phyloP scores from a whole-genome alignment of 495 filamentous ascomycete genomes.

The Penicillium crystallinum region DNA sequence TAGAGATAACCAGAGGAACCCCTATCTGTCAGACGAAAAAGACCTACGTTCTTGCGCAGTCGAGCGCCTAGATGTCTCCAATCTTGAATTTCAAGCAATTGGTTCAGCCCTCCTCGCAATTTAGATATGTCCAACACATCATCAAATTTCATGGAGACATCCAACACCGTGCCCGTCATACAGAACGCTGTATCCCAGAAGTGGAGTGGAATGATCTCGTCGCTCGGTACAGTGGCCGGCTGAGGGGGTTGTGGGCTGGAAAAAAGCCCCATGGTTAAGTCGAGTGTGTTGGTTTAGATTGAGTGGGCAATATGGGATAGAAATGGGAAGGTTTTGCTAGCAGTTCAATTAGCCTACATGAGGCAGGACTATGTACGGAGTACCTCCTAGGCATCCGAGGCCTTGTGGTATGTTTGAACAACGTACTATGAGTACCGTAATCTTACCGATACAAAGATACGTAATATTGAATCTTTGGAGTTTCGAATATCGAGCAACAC shows the following conservation, averaged over 20 bases:
- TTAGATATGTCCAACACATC: neutral
- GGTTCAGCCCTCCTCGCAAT: neutral
- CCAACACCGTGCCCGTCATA: neutral
- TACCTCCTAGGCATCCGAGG: no score
- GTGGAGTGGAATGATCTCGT: neutral
- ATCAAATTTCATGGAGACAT: neutral
- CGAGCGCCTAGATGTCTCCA: conserved; percentile 1
- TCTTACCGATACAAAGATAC: no score
- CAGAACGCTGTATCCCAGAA: neutral
- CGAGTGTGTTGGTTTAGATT: neutral
- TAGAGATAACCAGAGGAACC: no score
- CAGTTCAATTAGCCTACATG: no score
- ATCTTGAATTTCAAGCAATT: neutral
- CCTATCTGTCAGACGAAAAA: no score
- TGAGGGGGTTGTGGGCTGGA: neutral
- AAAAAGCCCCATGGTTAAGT: neutral
- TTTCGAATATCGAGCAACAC: no score
- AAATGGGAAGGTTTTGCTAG: no score
- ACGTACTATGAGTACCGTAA: no score
- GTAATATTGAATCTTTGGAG: no score
- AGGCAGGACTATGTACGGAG: no score
- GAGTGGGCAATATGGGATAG: no score
- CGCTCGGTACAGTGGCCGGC: neutral
- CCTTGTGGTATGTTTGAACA: no score
- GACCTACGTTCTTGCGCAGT: neutral